These are phyloP conservation scores for Caryocar brasiliense DNA, from an alignment of 441 rosid species.

Conservation along the genomic window DNA sequence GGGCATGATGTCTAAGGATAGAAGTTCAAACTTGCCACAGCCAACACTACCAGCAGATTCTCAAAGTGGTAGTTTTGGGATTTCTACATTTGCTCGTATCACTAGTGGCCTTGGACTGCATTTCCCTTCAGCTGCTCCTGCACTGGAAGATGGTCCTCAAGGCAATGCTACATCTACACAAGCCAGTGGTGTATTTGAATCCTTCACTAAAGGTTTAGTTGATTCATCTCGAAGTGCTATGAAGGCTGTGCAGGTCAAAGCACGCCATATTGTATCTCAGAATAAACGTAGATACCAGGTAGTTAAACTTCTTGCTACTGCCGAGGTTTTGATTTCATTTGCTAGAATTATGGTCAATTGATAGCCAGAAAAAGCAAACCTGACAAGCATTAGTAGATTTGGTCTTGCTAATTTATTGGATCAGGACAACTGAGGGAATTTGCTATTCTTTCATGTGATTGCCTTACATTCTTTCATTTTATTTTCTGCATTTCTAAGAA, in stretches of 20 bases:
- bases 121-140: conserved; percentile 23
- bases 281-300: conserved; percentile 84
- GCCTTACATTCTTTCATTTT: background rate
- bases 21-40: conserved; percentile 37
- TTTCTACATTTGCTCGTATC: conserved; percentile 47
- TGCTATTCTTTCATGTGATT: too few species aligned
- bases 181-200: conserved; percentile 44
- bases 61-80: conserved; percentile 25
- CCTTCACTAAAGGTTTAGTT: conserved; percentile 62
- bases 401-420: too few species aligned
- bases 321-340: too few species aligned
- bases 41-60: conserved; percentile 26
- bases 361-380: too few species aligned
- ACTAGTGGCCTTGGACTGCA: conserved; percentile 54
- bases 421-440: too few species aligned
- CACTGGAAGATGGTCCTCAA: conserved; percentile 18
- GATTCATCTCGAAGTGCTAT: conserved; percentile 65
- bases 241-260: conserved; percentile 78
- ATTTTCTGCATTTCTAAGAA: background rate
- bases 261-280: conserved; percentile 75
- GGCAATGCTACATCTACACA: conserved; percentile 22
- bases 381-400: too few species aligned
- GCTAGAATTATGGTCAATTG: too few species aligned
- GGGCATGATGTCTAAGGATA: conserved; percentile 38
- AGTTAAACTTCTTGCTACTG: background rate